These are phyloP conservation scores for Tripterygium wilfordii DNA, from an alignment of 177 flowering plant species.

Conservation along the genomic window DNA sequence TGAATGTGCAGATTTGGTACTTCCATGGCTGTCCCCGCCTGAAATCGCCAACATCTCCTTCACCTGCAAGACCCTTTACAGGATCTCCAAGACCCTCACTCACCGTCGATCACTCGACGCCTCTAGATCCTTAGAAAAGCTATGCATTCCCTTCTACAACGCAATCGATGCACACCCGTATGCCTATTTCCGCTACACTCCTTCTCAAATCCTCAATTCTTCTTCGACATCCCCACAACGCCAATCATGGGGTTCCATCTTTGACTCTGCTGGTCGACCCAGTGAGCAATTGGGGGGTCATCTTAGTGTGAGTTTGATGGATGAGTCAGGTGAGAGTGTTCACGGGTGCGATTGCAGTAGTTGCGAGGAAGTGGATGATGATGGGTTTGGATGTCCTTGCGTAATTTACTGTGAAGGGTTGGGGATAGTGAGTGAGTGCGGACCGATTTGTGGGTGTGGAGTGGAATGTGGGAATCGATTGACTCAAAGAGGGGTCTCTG, in stretches of 20 bases:
- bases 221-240: slow-evolving; percentile 1
- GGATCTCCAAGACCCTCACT: slow-evolving; percentile 20
- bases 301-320: slow-evolving; percentile 1
- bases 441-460: slow-evolving; percentile 58
- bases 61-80: slow-evolving; percentile 26
- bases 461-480: slow-evolving; percentile 48
- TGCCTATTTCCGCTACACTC: slow-evolving; percentile 36
- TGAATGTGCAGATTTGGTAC: slow-evolving; percentile 22
- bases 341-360: slow-evolving; percentile 51
- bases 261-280: background rate
- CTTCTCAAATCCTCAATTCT: slow-evolving; percentile 12
- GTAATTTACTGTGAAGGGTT: too few species aligned
- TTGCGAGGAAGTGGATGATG: slow-evolving; percentile 21
- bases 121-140: slow-evolving; percentile 23
- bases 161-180: slow-evolving; percentile 18
- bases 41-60: slow-evolving; percentile 27
- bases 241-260: slow-evolving; percentile 29
- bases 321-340: slow-evolving; percentile 7
- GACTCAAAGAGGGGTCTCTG: slow-evolving; percentile 56
- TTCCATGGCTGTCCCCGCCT: slow-evolving; percentile 27
- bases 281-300: background rate
- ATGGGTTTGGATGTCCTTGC: slow-evolving; percentile 9
- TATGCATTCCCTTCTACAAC: slow-evolving; percentile 27
- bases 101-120: slow-evolving; percentile 30
- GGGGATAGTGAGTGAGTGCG: slow-evolving; percentile 61